Evolutionary conservation across 2,329 filamentous ascomycete species (phyloP).

Genomic region (Cyphellophora europaea): DNA sequence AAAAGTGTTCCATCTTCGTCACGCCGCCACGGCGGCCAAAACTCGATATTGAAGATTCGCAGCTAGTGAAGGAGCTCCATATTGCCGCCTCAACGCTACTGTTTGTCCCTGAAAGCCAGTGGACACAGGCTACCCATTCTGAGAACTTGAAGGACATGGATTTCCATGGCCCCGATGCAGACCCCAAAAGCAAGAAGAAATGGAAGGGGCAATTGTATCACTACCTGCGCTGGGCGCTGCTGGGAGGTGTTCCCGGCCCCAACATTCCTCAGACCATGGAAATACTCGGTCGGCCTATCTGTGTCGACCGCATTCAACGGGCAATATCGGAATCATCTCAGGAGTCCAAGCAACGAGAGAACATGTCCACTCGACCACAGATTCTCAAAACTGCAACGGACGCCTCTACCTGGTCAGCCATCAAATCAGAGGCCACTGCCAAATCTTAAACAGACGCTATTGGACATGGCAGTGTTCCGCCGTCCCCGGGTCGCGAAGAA

Average conservation of each 20-base stretch:
- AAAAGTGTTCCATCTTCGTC: slow-evolving; percentile 52
- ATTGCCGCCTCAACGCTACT: slow-evolving; percentile 33
- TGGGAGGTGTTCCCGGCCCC: slow-evolving; percentile 44
- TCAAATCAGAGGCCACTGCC: no score
- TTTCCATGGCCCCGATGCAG: slow-evolving; percentile 1
- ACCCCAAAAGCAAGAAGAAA: slow-evolving; percentile 3
- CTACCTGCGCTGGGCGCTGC: slow-evolving; percentile 49
- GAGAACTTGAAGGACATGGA: slow-evolving; percentile 25
- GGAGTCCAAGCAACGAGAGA: neutral
- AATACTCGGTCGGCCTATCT: slow-evolving; percentile 45
- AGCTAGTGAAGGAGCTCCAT: slow-evolving; percentile 26
- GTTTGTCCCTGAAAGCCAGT: slow-evolving; percentile 31
- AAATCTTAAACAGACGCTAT: no score
- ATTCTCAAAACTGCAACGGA: neutral
- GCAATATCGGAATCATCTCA: slow-evolving; percentile 15
- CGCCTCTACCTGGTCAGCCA: no score
- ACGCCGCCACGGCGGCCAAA: slow-evolving; percentile 16
- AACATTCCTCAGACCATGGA: slow-evolving; percentile 44
- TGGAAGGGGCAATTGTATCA: slow-evolving; percentile 40
- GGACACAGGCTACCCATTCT: slow-evolving; percentile 30
- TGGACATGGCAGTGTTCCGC: no score
- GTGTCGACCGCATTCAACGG: slow-evolving; percentile 34
- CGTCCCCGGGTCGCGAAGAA: no score
- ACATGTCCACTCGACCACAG: neutral
- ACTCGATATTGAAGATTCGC: slow-evolving; percentile 9